Conservation (phyloP, 1,139 yeast species). For the Lizanozyma gosingica region DNA sequence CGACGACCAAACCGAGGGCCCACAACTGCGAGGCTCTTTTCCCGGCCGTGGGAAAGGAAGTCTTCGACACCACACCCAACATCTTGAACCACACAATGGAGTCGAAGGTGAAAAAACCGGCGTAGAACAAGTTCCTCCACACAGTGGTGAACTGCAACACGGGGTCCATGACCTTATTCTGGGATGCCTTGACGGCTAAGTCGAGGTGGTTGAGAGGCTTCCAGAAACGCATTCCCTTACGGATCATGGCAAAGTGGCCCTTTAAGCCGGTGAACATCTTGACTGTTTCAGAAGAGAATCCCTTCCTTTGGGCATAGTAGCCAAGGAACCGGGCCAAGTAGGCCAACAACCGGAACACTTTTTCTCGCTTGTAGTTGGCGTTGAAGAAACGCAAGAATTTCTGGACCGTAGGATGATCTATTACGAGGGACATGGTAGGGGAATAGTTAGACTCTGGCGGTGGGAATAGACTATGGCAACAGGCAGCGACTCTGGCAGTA, state of each 20-base stretch:
- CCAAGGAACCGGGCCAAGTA: slow-evolving; percentile 70
- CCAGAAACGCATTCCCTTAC: slow-evolving; percentile 79
- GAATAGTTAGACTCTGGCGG: no score
- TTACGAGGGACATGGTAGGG: not conserved
- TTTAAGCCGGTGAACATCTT: slow-evolving; percentile 45
- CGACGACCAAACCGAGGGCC: slow-evolving; percentile 64
- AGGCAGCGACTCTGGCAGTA: no score
- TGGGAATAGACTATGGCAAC: no score
- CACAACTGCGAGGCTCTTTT: slow-evolving; percentile 59
- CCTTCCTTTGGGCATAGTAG: slow-evolving; percentile 53
- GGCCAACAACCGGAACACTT: slow-evolving; percentile 71
- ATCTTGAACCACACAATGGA: slow-evolving; percentile 61
- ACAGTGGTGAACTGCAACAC: slow-evolving; percentile 50
- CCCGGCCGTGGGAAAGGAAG: slow-evolving; percentile 26
- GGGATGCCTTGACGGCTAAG: slow-evolving; percentile 58
- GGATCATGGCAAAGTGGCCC: slow-evolving; percentile 54
- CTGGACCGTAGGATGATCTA: not conserved
- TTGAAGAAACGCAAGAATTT: not conserved
- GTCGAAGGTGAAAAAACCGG: slow-evolving; percentile 69
- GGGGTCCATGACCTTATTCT: slow-evolving; percentile 65
- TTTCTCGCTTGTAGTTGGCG: slow-evolving; percentile 40
- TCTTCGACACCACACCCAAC: slow-evolving; percentile 31
- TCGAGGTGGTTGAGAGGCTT: slow-evolving; percentile 75
- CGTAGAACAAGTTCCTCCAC: slow-evolving; percentile 62
- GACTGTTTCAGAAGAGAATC: slow-evolving; percentile 44